These are phyloP conservation scores for Cryptococcus sp. DNA, from an alignment of 1,284 basidiomycete species.

Conservation along the genomic window DNA sequence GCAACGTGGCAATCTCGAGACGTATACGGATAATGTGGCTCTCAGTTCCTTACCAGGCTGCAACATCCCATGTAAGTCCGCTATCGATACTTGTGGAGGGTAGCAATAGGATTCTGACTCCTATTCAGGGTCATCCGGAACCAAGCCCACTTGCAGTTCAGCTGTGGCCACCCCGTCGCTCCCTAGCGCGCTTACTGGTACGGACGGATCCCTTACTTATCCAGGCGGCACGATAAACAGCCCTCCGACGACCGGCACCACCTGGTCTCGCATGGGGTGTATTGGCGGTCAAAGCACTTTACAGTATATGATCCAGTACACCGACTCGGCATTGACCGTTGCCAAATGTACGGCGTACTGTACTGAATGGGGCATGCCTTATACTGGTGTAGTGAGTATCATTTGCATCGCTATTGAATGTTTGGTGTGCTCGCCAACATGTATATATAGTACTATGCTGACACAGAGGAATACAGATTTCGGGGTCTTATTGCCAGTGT, in stretches of 20 bases:
- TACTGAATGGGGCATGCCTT: constrained; percentile 16
- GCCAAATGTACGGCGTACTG: constrained; percentile 18
- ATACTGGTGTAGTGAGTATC: constrained; percentile 9
- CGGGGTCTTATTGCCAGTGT: constrained; percentile 23
- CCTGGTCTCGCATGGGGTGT: constrained; percentile 36
- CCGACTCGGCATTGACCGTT: constrained; percentile 18
- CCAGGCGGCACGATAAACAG: constrained; percentile 4
- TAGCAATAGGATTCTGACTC: not conserved
- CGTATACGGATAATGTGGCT: constrained; percentile 27
- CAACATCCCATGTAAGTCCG: constrained; percentile 32
- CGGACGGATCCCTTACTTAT: constrained; percentile 25
- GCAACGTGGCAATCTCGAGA: constrained; percentile 24
- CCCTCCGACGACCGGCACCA: constrained; percentile 23
- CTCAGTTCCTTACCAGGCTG: constrained; percentile 34
- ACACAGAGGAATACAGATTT: not conserved
- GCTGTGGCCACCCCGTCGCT: constrained; percentile 25
- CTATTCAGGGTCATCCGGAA: constrained; percentile 18
- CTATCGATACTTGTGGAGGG: not conserved
- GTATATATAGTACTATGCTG: constrained; percentile 8
- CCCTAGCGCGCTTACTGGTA: constrained; percentile 19
- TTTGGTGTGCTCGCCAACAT: too few relatives aligned
- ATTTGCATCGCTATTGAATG: too few relatives aligned
- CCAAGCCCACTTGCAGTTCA: constrained; percentile 31
- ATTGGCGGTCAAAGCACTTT: constrained; percentile 17
- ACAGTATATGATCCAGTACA: constrained; percentile 15